Evolutionary conservation across 768 basidiomycete genomes (phyloP).

Genomic region (Rhodotorula kratochvilovae): DNA sequence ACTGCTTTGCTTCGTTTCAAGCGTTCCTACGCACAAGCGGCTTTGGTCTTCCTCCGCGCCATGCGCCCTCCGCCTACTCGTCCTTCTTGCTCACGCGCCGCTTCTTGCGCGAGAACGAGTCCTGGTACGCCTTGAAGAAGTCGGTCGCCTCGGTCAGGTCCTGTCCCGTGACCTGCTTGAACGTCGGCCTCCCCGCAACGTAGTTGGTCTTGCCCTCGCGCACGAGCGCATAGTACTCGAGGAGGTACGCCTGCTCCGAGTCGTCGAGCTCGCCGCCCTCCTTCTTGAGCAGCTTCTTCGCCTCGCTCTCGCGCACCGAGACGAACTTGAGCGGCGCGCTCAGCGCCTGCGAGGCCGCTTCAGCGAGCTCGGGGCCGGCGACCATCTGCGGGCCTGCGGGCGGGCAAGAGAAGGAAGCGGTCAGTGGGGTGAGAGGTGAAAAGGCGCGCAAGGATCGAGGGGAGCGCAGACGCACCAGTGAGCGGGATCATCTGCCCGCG

Average conservation of each 20-base stretch:
- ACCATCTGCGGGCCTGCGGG: background rate
- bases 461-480: background rate
- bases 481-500: conserved; percentile 10
- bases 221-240: conserved; percentile 10
- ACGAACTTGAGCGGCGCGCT: conserved; percentile 3
- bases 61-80: background rate
- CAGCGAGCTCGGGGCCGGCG: conserved; percentile 20
- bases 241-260: background rate
- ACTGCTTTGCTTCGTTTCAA: background rate
- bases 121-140: conserved; percentile 8
- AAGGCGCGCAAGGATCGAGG: too few relatives aligned
- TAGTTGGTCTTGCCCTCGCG: conserved; percentile 18
- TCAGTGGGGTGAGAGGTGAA: background rate
- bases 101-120: background rate
- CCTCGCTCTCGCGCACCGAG: conserved; percentile 6
- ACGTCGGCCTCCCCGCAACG: background rate
- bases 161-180: background rate
- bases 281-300: conserved; percentile 2
- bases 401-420: too few relatives aligned
- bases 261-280: conserved; percentile 6
- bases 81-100: background rate
- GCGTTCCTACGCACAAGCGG: too few relatives aligned
- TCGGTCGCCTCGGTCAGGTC: background rate
- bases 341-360: conserved; percentile 13
- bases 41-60: background rate